Base-by-base conservation (phyloP, 1,139 yeast species). In the Pichia sp. region DNA sequence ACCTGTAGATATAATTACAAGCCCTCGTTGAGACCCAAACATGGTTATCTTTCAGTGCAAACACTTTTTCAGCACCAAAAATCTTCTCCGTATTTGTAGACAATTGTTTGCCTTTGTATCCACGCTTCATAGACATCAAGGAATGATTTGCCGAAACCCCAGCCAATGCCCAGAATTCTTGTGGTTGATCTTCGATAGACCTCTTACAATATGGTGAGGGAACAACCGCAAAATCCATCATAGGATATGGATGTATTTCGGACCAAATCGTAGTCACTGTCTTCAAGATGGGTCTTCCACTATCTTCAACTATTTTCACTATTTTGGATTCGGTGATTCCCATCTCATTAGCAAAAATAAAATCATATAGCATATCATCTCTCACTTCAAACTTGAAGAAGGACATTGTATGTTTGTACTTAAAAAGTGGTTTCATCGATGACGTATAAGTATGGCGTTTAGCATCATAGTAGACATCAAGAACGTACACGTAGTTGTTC, bases 231-330 rank as follows among this genome's bases (percentile, higher is more conserved):
- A 33, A 51, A 34, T 54, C 58, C 27, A 49, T 40, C 3, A 50
- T 35, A 6, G 60, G 60, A 28, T 47, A 48, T 47, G 54, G 49
- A 32, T 44, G 45, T 2, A 33, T 31, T 10, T 35, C 29, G 8
- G 46, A 39, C 17, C 45, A 51, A n/a, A 30, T 32, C 14, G 46
- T 47, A 20, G 46, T 46, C 6, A 44, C 14, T 4, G 44, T 37
- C 26, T 42, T 47, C 38, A 50, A 39, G 20, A 42, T 37, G 4
- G 36, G 32, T 23, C 40, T 40, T 6, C 38, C 47, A 9, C 37
- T 35, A 11, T 37, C 35, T 8, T 14, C 17, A 4, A 15, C 18
- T 25, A 25, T 25, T 8, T 13, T 14, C 8, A 25, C 27, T 14
- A 11, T 15, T 25, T 25, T 25, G 12, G 38, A 38, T 16, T 53